Conservation (phyloP, 352 stramenopile genomes). For the Plasmopara muralis region DNA sequence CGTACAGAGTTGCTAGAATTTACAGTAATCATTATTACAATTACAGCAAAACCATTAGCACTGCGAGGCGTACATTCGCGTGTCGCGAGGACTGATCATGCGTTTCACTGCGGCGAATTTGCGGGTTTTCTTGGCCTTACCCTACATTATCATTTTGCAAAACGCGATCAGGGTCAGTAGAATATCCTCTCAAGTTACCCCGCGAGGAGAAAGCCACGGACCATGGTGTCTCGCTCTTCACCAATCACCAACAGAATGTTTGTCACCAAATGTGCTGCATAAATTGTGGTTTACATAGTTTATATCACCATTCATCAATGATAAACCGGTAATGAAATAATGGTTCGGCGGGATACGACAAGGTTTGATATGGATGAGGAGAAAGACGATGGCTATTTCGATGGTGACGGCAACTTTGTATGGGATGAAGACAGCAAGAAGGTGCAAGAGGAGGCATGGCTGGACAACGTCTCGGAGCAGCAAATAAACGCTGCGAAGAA, state of each 20-base stretch:
- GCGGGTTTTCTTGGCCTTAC: slow-evolving; percentile 97
- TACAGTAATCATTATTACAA: slow-evolving; percentile 1
- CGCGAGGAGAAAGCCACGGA: slow-evolving; percentile 1
- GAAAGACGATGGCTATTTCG: slow-evolving; percentile 80
- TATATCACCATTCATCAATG: too few relatives aligned
- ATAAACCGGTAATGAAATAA: slow-evolving; percentile 1
- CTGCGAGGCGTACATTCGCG: slow-evolving; percentile 84
- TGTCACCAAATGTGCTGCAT: too few relatives aligned
- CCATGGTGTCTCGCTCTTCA: slow-evolving; percentile 10
- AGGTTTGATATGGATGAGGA: slow-evolving; percentile 83
- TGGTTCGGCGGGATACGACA: slow-evolving; percentile 46
- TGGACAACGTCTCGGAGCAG: slow-evolving; percentile 64
- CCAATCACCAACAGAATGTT: slow-evolving; percentile 11
- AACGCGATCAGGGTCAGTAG: slow-evolving; percentile 2
- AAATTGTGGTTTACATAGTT: too few relatives aligned
- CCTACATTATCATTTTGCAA: slow-evolving; percentile 35
- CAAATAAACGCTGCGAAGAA: slow-evolving; percentile 56
- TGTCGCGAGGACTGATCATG: slow-evolving; percentile 98
- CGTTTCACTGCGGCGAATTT: slow-evolving; percentile 98
- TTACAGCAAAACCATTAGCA: not conserved
- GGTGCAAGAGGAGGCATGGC: slow-evolving; percentile 79
- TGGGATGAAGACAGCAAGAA: slow-evolving; percentile 72
- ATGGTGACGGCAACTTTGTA: slow-evolving; percentile 71
- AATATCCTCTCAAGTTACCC: not conserved
- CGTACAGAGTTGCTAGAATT: slow-evolving; percentile 65